Evolutionary conservation across 176 grass and related monocot genomes (phyloP), one percentile per base, ranked within the genome.

Genomic region (Oryza coarctata): DNA sequence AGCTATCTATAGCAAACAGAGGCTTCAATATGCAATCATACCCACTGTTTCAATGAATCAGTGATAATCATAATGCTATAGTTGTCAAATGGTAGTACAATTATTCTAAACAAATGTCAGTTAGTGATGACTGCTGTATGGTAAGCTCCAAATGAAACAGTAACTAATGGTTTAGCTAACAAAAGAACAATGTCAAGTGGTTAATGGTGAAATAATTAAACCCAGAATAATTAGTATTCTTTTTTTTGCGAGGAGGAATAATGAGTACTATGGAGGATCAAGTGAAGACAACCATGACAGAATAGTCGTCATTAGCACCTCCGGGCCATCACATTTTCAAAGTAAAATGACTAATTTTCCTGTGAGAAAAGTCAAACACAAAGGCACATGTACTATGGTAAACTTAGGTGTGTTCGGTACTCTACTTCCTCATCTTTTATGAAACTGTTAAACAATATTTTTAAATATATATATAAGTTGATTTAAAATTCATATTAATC

Each of bases 281-380:
- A 55, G 50, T 28, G 23, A 23, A 9, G 7, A 12, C 5, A 9
- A 5, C 28, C 1, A 27, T 7, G 30, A 27, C 63, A 69, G 3
- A 30, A 29, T 18, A 41, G 72, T 77, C 73, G 72, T 77, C 73
- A 65, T 77, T 39, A 25, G 25, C 57, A 41, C 65, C 40, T 52
- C 12, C 30, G 3, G 36, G 15, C 70, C 85, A 70, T 76, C 85
- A 63, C 13, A 30, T 10, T 70, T 70, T 12, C 70, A 62, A 61
- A 27, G 1, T 61, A 65, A 32, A 68, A 35, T 41, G 70, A 72
- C 39, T 61, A 80, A 7, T 72, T 65, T 22, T 63, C 14, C 23
- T 68, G 50, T 69, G 29, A 49, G 75, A 75, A 82, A 18, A 60
- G 62, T 41, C 14, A 35, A 9, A 31, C 39, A 18, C 22, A 60